Evolutionary conservation across 2,329 filamentous ascomycete genomes (phyloP).

Genomic region (Penicillium sp.): DNA sequence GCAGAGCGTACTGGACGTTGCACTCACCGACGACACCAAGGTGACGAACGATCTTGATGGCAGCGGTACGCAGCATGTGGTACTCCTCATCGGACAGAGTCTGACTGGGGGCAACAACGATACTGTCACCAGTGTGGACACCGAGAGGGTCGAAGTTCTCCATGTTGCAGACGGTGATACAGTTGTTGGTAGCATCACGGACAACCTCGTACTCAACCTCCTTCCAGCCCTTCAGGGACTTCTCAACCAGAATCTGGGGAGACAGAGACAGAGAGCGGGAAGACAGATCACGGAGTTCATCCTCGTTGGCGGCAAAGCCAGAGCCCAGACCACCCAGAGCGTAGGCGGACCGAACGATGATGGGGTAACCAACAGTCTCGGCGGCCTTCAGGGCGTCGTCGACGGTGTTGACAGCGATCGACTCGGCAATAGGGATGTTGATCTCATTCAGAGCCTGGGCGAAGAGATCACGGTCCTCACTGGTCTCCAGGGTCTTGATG

Average conservation of each 20-base stretch:
- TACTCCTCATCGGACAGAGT: conserved; percentile 98
- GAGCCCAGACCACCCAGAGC: conserved; percentile 94
- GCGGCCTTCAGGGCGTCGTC: conserved; percentile 91
- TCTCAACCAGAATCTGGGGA: conserved; percentile 96
- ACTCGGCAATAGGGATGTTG: conserved; percentile 94
- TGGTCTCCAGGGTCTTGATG: conserved; percentile 89
- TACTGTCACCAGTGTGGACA: conserved; percentile 97
- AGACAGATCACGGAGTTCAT: conserved; percentile 91
- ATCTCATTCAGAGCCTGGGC: conserved; percentile 95
- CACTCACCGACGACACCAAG: conserved; percentile 97
- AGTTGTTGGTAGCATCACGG: conserved; percentile 95
- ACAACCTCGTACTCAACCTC: conserved; percentile 99
- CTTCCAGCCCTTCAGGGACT: conserved; percentile 99
- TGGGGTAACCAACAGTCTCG: conserved; percentile 85
- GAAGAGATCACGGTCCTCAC: conserved; percentile 94
- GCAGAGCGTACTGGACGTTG: conserved; percentile 96
- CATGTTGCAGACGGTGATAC: conserved; percentile 98
- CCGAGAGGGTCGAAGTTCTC: conserved; percentile 98
- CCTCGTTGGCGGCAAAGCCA: conserved; percentile 89
- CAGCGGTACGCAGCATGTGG: conserved; percentile 96
- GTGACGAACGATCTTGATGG: conserved; percentile 98
- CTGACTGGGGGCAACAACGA: conserved; percentile 95
- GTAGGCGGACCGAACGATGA: conserved; percentile 96
- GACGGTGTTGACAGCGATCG: conserved; percentile 85
- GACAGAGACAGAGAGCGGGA: conserved; percentile 90